phyloP scores from a whole-genome alignment of 106 monocot species.

The Dioscorea alata region DNA sequence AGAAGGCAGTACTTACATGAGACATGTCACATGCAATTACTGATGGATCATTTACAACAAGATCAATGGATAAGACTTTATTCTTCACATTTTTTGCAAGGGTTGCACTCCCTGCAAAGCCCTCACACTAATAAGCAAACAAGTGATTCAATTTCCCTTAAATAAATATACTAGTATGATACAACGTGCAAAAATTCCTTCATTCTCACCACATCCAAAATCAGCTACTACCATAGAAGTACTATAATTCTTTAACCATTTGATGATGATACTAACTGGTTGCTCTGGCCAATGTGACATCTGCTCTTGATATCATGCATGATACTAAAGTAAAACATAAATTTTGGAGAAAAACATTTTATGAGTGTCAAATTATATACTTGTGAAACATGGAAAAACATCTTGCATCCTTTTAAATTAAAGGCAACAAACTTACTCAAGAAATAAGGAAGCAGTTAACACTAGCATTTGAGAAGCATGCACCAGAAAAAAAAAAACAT shows the following conservation, averaged over 20 bases:
- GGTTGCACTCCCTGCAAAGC: constrained; percentile 63
- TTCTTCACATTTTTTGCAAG: constrained; percentile 82
- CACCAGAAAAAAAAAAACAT: too few relatives aligned
- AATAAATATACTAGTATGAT: not conserved
- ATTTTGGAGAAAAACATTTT: too few relatives aligned
- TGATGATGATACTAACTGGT: constrained; percentile 81
- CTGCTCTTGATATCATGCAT: constrained; percentile 93
- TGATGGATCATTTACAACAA: constrained; percentile 82
- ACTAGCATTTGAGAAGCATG: too few relatives aligned
- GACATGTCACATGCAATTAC: constrained; percentile 99
- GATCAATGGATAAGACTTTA: constrained; percentile 93
- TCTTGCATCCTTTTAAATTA: not conserved
- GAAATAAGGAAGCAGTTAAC: too few relatives aligned
- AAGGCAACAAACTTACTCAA: too few relatives aligned
- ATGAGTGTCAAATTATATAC: too few relatives aligned
- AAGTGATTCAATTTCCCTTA: too few relatives aligned
- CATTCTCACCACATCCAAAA: constrained; percentile 95
- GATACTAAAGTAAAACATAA: constrained; percentile 53
- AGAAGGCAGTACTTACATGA: constrained; percentile 38
- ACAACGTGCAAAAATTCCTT: not conserved
- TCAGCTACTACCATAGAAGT: constrained; percentile 80
- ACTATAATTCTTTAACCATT: constrained; percentile 66
- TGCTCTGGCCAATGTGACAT: constrained; percentile 96
- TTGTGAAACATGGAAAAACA: constrained; percentile 17
- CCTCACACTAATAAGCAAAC: not conserved